Evolutionary conservation across 768 basidiomycete genomes (phyloP), one percentile per base, ranked within the genome.

Genomic region (Dendrothele bispora): DNA sequence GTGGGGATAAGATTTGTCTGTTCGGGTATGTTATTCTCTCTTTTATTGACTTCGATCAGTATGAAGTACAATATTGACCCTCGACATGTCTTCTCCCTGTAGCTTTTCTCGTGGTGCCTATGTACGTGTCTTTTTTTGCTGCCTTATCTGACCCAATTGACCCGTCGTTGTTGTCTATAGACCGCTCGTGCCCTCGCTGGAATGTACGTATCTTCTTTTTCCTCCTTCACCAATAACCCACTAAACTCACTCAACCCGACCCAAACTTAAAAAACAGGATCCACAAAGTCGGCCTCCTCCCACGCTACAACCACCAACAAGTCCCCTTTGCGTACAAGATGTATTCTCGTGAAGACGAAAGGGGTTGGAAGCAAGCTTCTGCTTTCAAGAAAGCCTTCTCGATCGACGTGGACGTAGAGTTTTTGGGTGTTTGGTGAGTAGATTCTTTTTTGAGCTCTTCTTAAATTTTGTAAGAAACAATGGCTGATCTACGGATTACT

Each of bases 41-140:
- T 32, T 32, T 10, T 32, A 10, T n/a, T 10, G n/a, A 32, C n/a
- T 10, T 32, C n/a, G 10, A 10, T 32, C 10, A 32, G 10, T 32
- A n/a, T 32, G 10, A n/a, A 32, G 30, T 32, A n/a, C 30, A 8
- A 20, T 10, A 8, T 39, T 10, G n/a, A n/a, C 10, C 38, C 10
- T 6, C 24, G 22, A 17, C 14, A 30, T 29, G 39, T 27, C 24
- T 20, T 32, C 39, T 39, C 15, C n/a, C 30, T 32, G 22, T 43
- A 46, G 84, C 0, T 87, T 87, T 59, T 85, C 83, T 36, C 73
- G 84, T 32, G 84, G 85, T 20, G 81, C 82, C 15, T 84, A 81
- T 59, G 81, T 81, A 5, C 72, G 32, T 44, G 50, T 30, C 21
- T 24, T 29, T 39, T 10, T 1, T 28, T 27, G 15, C 4, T 14